Evolutionary conservation across 2,329 filamentous ascomycete species (phyloP).

Genomic region (Alternaria brassicicola): DNA sequence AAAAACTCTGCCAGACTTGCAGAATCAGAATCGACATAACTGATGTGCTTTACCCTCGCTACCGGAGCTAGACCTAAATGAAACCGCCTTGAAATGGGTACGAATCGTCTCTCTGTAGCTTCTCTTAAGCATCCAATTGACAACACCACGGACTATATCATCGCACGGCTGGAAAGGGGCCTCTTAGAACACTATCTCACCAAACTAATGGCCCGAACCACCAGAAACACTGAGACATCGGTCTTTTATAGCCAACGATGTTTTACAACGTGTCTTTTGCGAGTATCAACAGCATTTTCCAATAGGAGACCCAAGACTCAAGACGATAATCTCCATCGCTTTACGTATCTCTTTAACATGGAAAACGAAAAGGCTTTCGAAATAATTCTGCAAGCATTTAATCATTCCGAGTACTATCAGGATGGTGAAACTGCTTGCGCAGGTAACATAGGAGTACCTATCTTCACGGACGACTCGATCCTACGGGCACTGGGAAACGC

Average conservation of each 20-base stretch:
- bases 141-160: not conserved
- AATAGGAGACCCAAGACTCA: not conserved
- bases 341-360: fast-evolving
- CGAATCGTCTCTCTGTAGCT: not conserved
- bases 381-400: not conserved
- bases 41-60: not conserved
- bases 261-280: not conserved
- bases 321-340: not conserved
- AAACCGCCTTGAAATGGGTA: not conserved
- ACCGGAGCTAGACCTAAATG: not conserved
- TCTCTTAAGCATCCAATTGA: not conserved
- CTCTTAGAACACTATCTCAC: not conserved
- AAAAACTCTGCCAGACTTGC: not conserved
- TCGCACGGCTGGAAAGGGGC: not conserved
- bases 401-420: not conserved
- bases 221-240: no score
- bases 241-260: not conserved
- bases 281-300: not conserved
- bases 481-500: not conserved
- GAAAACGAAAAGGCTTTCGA: not conserved
- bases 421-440: not conserved
- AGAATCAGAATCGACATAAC: not conserved
- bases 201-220: no score
- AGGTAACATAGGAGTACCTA: fast-evolving
- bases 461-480: not conserved